Evolutionary conservation across 164 flowering plant genomes (phyloP).

Genomic region (Saururus chinensis): DNA sequence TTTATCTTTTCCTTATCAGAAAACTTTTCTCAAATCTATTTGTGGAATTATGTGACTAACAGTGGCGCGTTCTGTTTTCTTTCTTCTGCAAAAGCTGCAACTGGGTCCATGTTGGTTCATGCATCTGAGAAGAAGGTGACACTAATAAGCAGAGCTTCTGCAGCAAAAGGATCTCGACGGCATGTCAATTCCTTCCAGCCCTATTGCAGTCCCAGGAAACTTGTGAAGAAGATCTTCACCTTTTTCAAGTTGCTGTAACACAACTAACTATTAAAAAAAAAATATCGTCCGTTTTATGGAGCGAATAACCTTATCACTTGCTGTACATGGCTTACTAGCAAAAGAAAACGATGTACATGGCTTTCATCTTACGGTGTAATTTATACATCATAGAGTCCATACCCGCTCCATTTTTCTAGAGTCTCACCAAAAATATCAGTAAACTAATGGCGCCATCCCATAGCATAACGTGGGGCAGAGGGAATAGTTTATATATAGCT

Average conservation of each 20-base stretch:
- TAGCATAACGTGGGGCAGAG: no score
- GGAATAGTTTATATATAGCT: no score
- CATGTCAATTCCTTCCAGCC: not conserved
- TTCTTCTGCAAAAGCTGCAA: conserved; percentile 1
- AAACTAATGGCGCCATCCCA: no score
- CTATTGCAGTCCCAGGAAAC: not conserved
- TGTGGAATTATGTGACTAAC: no score
- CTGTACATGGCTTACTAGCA: not conserved
- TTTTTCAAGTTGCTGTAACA: not conserved
- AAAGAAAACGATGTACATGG: not conserved
- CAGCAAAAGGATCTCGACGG: not conserved
- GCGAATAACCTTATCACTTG: not conserved
- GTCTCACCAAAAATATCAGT: no score
- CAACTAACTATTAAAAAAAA: not conserved
- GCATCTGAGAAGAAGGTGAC: conserved; percentile 17
- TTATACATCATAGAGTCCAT: not conserved
- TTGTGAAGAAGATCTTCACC: conserved; percentile 1
- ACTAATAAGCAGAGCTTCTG: conserved; percentile 5
- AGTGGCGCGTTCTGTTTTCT: not conserved
- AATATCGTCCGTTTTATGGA: not conserved
- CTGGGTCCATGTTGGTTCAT: conserved; percentile 15
- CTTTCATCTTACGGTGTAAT: not conserved
- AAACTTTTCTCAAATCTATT: no score
- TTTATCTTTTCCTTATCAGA: no score
- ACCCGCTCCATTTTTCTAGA: not conserved